Conservation (phyloP, 2,329 filamentous ascomycete genomes). For the Curvularia sp. region DNA sequence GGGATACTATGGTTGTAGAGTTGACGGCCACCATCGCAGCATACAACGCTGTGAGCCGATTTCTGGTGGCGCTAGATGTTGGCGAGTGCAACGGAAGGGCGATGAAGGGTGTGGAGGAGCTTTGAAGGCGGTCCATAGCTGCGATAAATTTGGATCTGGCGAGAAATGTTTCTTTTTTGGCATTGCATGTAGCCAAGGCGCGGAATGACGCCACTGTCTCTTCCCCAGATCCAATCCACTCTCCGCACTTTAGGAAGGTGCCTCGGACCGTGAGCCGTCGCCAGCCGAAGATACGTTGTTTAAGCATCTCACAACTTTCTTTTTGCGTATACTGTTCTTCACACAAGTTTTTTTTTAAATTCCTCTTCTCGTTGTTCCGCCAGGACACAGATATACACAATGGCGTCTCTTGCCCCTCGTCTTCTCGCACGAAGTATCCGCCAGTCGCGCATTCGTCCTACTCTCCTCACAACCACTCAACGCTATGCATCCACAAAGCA, state of each 20-base stretch:
- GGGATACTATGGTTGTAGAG: conserved; percentile 77
- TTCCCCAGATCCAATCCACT: conserved; percentile 33
- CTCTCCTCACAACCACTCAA: conserved; percentile 24
- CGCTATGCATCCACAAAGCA: conserved; percentile 71
- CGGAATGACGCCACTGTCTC: conserved; percentile 24
- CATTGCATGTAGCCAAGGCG: neutral
- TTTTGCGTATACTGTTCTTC: neutral
- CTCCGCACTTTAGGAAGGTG: conserved; percentile 27
- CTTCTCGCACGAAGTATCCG: conserved; percentile 52
- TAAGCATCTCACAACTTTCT: conserved; percentile 17
- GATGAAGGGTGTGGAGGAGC: conserved; percentile 44
- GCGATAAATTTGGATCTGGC: neutral
- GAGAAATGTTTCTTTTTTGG: neutral
- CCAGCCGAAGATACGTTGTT: conserved; percentile 24
- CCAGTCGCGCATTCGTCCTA: conserved; percentile 35
- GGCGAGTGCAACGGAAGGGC: conserved; percentile 52
- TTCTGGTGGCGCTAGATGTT: conserved; percentile 80
- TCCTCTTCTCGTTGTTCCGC: neutral
- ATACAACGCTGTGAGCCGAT: conserved; percentile 86
- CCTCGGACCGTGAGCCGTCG: conserved; percentile 38
- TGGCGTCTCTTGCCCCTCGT: conserved; percentile 45
- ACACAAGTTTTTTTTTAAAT: neutral
- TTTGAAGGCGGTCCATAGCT: conserved; percentile 19
- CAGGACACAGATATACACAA: conserved; percentile 25
- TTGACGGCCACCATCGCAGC: conserved; percentile 78